These are phyloP conservation scores for Triticum aestivum DNA, from an alignment of 176 grass and related monocot species.

Conservation along the genomic window IWGSC_CS_RefSeq_v2.1 NC_057800.1:96657949-96658448, in stretches of 20 bases:
- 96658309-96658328: background rate
- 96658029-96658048: background rate
- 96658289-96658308: background rate
- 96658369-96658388: conserved; percentile 14
- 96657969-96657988: too few relatives aligned
- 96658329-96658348: background rate
- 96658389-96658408: conserved; percentile 4
- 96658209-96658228: conserved; percentile 19
- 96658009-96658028: too few relatives aligned
- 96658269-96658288: background rate
- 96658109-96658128: conserved; percentile 52
- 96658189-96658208: background rate
- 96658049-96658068: background rate
- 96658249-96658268: conserved; percentile 14
- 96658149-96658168: conserved; percentile 41
- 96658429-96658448: background rate
- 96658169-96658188: conserved; percentile 5
- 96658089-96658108: conserved; percentile 15
- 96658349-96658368: conserved; percentile 10
- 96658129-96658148: conserved; percentile 56
- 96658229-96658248: conserved; percentile 3
- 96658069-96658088: background rate
- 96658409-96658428: background rate
- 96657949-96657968: too few relatives aligned
- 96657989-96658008: too few relatives aligned